A percentile compares a stretch with the other conserved stretches of the same genome.
Conservation (phyloP, 2,329 filamentous ascomycete genomes). For the Fonsecaea monophora region DNA sequence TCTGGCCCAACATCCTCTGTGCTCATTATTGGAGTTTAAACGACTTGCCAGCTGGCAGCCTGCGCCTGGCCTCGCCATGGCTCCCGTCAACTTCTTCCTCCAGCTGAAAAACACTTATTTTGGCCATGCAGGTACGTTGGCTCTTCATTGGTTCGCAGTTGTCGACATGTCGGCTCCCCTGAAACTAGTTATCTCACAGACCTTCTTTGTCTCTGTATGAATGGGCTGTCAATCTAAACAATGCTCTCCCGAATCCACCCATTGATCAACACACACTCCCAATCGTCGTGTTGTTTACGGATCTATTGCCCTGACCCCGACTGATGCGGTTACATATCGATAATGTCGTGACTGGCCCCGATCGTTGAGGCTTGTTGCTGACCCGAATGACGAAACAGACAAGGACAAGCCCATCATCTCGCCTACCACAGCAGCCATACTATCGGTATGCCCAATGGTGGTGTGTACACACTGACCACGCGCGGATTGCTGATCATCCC, state of each 20-base stretch:
- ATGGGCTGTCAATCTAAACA: conserved; percentile 6
- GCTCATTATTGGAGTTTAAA: conserved; percentile 1
- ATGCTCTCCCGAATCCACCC: conserved; percentile 8
- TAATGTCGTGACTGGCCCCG: conserved; percentile 14
- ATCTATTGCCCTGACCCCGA: conserved; percentile 8
- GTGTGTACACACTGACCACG: not conserved
- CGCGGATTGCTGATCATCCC: conserved; percentile 13
- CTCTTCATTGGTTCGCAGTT: conserved; percentile 30
- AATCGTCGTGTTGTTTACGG: conserved; percentile 8
- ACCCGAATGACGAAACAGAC: conserved; percentile 41
- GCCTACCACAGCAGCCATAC: conserved; percentile 45
- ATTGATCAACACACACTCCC: not conserved
- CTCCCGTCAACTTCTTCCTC: conserved; percentile 27
- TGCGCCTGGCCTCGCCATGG: conserved; percentile 23
- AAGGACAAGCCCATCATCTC: conserved; percentile 47
- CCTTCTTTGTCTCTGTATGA: conserved; percentile 1
- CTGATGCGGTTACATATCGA: conserved; percentile 28
- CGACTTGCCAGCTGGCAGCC: not conserved
- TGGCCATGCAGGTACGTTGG: conserved; percentile 35
- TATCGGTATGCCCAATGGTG: conserved; percentile 47
- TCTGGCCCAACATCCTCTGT: not conserved
- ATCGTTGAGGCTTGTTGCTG: not conserved
- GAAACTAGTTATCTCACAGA: conserved; percentile 34
- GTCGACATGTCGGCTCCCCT: conserved; percentile 11
- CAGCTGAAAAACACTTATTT: conserved; percentile 34